Evolutionary conservation across 2,329 filamentous ascomycete genomes (phyloP).

Genomic region (Penicillium sp.): DNA sequence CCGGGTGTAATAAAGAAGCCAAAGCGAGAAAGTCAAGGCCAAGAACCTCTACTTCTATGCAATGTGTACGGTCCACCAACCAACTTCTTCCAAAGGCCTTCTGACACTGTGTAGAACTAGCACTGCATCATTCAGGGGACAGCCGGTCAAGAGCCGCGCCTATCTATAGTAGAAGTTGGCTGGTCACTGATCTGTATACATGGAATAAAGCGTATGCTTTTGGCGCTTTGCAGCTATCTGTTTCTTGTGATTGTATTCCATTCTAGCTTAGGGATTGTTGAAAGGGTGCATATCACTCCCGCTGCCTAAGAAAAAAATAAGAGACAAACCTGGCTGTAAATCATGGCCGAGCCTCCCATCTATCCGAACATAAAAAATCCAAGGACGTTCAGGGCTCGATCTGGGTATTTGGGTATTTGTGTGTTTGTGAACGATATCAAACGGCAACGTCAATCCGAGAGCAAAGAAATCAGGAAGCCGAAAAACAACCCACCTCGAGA

Average conservation of each 20-base stretch:
- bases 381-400: conserved; percentile 10
- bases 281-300: not conserved
- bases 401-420: conserved; percentile 21
- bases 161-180: not conserved
- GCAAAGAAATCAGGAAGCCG: conserved; percentile 5
- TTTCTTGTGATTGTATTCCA: conserved; percentile 6
- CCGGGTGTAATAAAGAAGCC: no score
- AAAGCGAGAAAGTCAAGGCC: no score
- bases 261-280: conserved; percentile 7
- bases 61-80: no score
- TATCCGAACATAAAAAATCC: conserved; percentile 13
- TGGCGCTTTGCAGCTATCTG: conserved; percentile 5
- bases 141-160: not conserved
- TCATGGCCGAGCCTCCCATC: conserved; percentile 12
- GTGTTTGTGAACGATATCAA: conserved; percentile 8
- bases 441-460: conserved; percentile 2
- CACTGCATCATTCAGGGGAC: no score
- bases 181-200: not conserved
- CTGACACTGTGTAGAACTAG: no score
- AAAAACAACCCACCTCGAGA: not conserved
- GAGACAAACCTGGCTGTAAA: conserved; percentile 1
- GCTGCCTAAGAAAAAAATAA: not conserved
- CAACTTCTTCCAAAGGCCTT: no score
- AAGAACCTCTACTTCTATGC: no score
- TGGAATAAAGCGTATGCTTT: not conserved